A percentile compares a stretch with the other conserved stretches of the same genome.
phyloP scores from a whole-genome alignment of 2,329 filamentous ascomycete genomes.

The Fusarium foetens region DNA sequence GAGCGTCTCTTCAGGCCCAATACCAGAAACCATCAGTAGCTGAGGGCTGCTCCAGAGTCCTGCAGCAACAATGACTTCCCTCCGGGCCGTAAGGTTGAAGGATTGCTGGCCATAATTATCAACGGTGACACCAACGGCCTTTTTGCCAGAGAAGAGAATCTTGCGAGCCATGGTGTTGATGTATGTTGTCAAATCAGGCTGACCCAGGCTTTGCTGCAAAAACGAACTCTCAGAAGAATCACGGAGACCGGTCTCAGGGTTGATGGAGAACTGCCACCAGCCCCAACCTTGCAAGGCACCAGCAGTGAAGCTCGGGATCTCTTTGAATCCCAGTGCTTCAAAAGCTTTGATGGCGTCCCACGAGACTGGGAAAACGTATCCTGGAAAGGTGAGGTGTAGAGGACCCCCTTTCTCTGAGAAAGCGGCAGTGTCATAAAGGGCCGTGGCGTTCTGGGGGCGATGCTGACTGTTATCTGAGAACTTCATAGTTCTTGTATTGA shows the following conservation, averaged over 20 bases:
- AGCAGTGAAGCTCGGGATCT: conserved; percentile 10
- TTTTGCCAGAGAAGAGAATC: neutral
- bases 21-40: neutral
- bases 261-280: conserved; percentile 18
- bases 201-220: neutral
- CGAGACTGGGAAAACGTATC: neutral
- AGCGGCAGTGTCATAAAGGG: neutral
- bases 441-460: neutral
- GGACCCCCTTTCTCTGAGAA: neutral
- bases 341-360: neutral
- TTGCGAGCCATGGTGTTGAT: conserved; percentile 1
- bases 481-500: neutral
- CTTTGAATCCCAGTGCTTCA: conserved; percentile 3
- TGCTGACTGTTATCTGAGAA: neutral
- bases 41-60: conserved; percentile 1
- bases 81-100: neutral
- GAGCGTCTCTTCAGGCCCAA: neutral
- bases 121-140: neutral
- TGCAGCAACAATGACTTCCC: conserved; percentile 3
- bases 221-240: conserved; percentile 4
- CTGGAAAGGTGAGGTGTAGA: neutral
- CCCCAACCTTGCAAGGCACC: conserved; percentile 10
- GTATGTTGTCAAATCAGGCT: neutral
- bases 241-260: conserved; percentile 7
- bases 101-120: neutral